Base-by-base conservation (phyloP, 768 basidiomycete genomes). In the Russula vinacea region DNA sequence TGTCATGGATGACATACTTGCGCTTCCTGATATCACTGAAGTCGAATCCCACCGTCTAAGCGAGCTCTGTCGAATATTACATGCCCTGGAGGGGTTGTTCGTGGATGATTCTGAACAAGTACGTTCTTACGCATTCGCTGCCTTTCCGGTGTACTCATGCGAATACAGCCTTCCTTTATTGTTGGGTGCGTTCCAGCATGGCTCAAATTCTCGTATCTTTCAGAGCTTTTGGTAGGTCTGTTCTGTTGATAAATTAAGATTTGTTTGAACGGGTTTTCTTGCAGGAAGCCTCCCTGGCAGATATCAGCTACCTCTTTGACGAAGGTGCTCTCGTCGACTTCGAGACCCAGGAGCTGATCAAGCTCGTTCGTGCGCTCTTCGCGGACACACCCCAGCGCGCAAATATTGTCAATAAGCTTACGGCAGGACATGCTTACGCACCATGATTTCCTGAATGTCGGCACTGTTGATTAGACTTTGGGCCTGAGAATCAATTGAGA, bases 141-240 rank as follows among this genome's bases (percentile, higher is more conserved):
- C 56, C 39, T 33, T 19, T n/a, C 10, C 54, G 67, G 37, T 67
- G 49, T 50, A 19, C 55, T 9, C 40, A 65, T 26, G 10, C 19
- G 13, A 5, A 22, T 70, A 26, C 67, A 89, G 83, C 80, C 87
- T 22, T 88, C 91, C 0, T 85, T 89, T 54, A 86, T 92, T 8
- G 89, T 88, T 0, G 86, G 85, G 0, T 92, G 92, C 67, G 91
- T 95, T n/a, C 89, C 92, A 1, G 87, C 85, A 14, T 98, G 95
- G 95, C 79, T 97, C 69, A 96, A 96, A 74, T 96, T 92, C 74
- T 93, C 90, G 22, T 98, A 98, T 74, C 80, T 97, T 5, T 92
- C 92, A 2, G 94, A 97, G 74, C 81, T 98, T 14, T 73, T 98
- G 80, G 94, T 94, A 64, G 52, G 89, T 80, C 32, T 3, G 56